Percentiles rank a stretch among this genome's conserved stretches.
Evolutionary conservation across 1,139 yeast genomes (phyloP).

Genomic region (Spathaspora jeffriesii): DNA sequence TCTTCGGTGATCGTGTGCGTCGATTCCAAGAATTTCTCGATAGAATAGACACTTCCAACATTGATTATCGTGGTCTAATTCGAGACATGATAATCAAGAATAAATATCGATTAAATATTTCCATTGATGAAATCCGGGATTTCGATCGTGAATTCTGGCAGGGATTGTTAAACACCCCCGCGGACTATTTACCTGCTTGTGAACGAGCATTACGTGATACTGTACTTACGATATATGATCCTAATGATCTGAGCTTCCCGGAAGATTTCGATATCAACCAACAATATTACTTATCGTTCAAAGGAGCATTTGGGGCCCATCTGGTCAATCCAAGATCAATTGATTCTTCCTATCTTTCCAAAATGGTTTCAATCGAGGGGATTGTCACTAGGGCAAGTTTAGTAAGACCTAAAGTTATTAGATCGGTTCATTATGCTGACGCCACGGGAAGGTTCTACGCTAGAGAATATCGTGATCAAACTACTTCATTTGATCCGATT

Average conservation of each 20-base stretch:
- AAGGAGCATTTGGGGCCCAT: slow-evolving; percentile 91
- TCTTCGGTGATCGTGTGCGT: slow-evolving; percentile 80
- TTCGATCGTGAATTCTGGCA: slow-evolving; percentile 79
- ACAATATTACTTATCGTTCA: slow-evolving; percentile 76
- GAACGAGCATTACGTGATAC: slow-evolving; percentile 85
- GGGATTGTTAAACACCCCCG: slow-evolving; percentile 76
- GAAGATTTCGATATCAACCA: slow-evolving; percentile 59
- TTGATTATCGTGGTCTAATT: slow-evolving; percentile 70
- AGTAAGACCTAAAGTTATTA: slow-evolving; percentile 87
- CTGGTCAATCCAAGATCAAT: slow-evolving; percentile 88
- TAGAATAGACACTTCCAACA: slow-evolving; percentile 36
- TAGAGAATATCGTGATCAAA: slow-evolving; percentile 90
- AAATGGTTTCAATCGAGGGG: slow-evolving; percentile 89
- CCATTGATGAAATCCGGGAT: slow-evolving; percentile 85
- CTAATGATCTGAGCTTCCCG: slow-evolving; percentile 46
- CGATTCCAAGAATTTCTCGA: slow-evolving; percentile 88
- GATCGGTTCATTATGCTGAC: slow-evolving; percentile 95
- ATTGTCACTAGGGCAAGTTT: slow-evolving; percentile 93
- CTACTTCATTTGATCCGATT: slow-evolving; percentile 86
- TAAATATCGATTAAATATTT: slow-evolving; percentile 67
- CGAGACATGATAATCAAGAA: slow-evolving; percentile 69
- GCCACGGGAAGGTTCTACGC: slow-evolving; percentile 82
- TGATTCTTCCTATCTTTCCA: slow-evolving; percentile 73
- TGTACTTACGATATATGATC: slow-evolving; percentile 68
- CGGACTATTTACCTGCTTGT: slow-evolving; percentile 87